Evolutionary conservation across 768 basidiomycete species (phyloP).

Genomic region (Podaxis rugospora): DNA sequence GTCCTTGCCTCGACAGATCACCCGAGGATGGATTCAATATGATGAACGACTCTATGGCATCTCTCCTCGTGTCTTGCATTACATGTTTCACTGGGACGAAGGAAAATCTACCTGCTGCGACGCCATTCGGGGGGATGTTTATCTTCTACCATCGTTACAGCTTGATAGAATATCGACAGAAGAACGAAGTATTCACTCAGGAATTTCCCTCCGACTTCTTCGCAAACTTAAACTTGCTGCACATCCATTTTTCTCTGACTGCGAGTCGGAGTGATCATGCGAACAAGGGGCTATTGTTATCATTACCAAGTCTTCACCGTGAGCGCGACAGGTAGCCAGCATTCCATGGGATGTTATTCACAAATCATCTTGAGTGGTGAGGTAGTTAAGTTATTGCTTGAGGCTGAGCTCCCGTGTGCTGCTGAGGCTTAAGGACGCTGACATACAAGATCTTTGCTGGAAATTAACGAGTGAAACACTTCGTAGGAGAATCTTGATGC

Average conservation of each 20-base stretch:
- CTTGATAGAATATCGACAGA: background rate
- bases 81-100: too few species aligned
- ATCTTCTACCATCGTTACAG: too few species aligned
- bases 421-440: background rate
- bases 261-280: background rate
- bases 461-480: background rate
- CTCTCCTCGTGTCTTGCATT: too few species aligned
- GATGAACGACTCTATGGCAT: too few species aligned
- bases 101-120: too few species aligned
- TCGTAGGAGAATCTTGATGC: background rate
- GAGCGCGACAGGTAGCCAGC: background rate
- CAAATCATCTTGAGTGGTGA: background rate
- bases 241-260: background rate
- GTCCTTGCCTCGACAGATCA: too few species aligned
- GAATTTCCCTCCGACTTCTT: background rate
- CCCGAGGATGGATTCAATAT: too few species aligned
- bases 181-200: background rate
- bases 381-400: background rate
- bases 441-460: background rate
- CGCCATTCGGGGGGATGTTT: too few species aligned
- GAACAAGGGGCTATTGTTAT: constrained; percentile 3
- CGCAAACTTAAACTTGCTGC: background rate
- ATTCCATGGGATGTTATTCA: background rate
- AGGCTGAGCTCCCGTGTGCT: background rate
- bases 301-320: background rate